These are phyloP conservation scores for Cytospora schulzeri DNA, from an alignment of 2,329 filamentous ascomycete species.

Conservation along the genomic window DNA sequence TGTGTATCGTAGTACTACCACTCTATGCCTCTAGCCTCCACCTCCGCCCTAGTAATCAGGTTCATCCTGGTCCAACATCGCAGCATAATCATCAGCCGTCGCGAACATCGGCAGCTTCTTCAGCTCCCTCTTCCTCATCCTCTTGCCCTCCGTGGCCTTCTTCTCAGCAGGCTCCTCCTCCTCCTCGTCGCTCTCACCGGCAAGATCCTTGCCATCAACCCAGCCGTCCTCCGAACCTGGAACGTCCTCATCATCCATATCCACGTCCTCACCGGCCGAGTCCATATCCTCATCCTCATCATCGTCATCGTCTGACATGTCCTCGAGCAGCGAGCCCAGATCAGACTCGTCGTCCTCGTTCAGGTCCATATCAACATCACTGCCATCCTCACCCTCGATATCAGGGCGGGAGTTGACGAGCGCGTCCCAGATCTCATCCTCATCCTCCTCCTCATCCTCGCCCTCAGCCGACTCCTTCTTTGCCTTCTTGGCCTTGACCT, in stretches of 20 bases:
- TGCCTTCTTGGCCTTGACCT: conserved; percentile 41
- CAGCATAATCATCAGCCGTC: conserved; percentile 89
- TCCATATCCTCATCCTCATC: conserved; percentile 49
- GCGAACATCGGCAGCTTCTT: conserved; percentile 92
- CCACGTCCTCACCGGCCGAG: conserved; percentile 42
- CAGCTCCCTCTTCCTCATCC: conserved; percentile 77
- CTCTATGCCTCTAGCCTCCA: too few species aligned
- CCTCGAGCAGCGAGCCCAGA: conserved; percentile 33
- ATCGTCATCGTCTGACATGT: conserved; percentile 42
- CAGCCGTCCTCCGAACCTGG: conserved; percentile 53
- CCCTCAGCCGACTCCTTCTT: conserved; percentile 48
- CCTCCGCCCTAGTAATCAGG: conserved; percentile 39
- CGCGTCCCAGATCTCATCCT: conserved; percentile 90
- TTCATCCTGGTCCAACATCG: conserved; percentile 74
- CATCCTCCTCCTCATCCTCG: conserved; percentile 59
- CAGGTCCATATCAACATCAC: conserved; percentile 50
- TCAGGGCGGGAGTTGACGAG: conserved; percentile 81
- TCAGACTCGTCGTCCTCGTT: conserved; percentile 50
- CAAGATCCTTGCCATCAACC: conserved; percentile 57
- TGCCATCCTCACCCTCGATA: conserved; percentile 64
- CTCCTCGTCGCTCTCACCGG: conserved; percentile 44
- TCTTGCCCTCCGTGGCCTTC: conserved; percentile 38
- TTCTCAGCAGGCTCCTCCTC: conserved; percentile 40
- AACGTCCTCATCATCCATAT: conserved; percentile 41
- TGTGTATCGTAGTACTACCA: background rate